Evolutionary conservation across 2,329 filamentous ascomycete genomes (phyloP).

Genomic region (Fusarium sp.): DNA sequence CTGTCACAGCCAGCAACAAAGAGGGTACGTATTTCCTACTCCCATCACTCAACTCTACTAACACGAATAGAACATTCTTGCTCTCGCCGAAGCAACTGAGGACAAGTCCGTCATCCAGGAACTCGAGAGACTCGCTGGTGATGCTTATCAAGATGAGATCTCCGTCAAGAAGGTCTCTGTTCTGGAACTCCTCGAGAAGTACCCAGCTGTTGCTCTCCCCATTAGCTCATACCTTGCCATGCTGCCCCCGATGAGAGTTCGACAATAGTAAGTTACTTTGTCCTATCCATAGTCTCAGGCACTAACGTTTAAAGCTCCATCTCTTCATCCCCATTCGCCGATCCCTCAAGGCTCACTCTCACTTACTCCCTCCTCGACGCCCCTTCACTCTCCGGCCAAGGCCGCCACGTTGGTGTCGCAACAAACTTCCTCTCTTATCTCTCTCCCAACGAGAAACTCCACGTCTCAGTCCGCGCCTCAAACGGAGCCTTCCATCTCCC

Average conservation of each 20-base stretch:
- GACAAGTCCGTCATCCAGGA: constrained; percentile 61
- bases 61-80: constrained; percentile 54
- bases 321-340: constrained; percentile 78
- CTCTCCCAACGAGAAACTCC: constrained; percentile 59
- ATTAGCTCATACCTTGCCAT: constrained; percentile 78
- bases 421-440: constrained; percentile 72
- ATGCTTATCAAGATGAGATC: constrained; percentile 64
- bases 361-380: constrained; percentile 77
- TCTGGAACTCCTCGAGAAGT: constrained; percentile 78
- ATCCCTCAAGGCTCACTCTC: constrained; percentile 71
- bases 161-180: constrained; percentile 72
- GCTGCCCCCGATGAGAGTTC: constrained; percentile 82
- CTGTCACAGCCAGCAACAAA: constrained; percentile 80
- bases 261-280: constrained; percentile 71
- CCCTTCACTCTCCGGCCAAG: constrained; percentile 65
- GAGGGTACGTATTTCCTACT: constrained; percentile 60
- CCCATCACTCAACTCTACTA: not conserved
- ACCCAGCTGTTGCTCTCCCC: constrained; percentile 71
- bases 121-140: constrained; percentile 64
- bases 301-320: constrained; percentile 67
- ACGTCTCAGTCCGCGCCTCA: constrained; percentile 65
- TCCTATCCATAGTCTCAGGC: not conserved
- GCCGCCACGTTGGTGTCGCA: constrained; percentile 71
- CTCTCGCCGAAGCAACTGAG: constrained; percentile 64
- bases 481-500: constrained; percentile 66